Conservation (phyloP, 345 rosid species). For the Aegle marmelos region DNA sequence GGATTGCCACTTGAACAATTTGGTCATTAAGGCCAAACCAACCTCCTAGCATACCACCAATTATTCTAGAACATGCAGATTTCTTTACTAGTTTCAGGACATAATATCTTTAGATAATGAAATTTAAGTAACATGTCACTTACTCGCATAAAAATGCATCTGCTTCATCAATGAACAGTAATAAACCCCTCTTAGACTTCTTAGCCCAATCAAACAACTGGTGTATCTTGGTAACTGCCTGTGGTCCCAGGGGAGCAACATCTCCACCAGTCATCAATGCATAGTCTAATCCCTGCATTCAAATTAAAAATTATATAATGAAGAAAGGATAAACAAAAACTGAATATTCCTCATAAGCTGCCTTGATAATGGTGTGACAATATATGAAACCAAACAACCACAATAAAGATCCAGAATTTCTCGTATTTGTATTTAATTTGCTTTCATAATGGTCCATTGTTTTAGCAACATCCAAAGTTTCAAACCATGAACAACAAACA, state of each 20-base stretch:
- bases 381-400: not conserved
- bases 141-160: conserved; percentile 99
- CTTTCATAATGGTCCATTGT: not conserved
- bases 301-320: conserved; percentile 12
- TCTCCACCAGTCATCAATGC: conserved; percentile 99
- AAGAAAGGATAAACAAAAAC: not conserved
- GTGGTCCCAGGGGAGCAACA: conserved; percentile 96
- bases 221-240: conserved; percentile 98
- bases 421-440: not conserved
- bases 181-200: conserved; percentile 80
- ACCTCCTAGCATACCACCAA: not conserved
- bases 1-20: not conserved
- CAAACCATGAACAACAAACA: not conserved
- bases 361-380: not conserved
- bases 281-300: conserved; percentile 86
- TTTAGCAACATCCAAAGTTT: not conserved
- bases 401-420: not conserved
- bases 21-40: not conserved
- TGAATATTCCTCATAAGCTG: not conserved
- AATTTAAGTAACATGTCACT: conserved; percentile 28
- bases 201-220: conserved; percentile 95
- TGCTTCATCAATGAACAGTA: conserved; percentile 96
- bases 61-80: not conserved
- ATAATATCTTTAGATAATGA: not conserved
- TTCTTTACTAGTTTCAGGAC: not conserved